Evolutionary conservation across 306 rosid genomes (phyloP).

Genomic region (Dalbergia cultrata): DNA sequence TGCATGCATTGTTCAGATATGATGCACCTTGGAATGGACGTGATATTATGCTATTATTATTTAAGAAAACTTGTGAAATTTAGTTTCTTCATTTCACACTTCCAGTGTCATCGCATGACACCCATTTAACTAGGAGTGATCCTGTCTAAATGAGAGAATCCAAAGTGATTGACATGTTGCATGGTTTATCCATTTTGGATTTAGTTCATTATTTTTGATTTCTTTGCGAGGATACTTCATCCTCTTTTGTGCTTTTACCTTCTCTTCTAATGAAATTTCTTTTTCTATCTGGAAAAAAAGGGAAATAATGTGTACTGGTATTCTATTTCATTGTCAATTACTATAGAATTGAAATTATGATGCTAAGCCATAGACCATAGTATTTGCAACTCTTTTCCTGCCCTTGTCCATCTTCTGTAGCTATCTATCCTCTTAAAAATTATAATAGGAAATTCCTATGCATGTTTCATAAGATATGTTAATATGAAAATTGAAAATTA

Average conservation of each 20-base stretch:
- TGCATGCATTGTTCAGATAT: not conserved
- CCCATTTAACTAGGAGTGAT: not conserved
- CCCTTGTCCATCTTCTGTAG: slow-evolving; percentile 37
- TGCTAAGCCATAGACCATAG: not conserved
- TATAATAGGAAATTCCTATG: not conserved
- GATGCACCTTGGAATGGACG: not conserved
- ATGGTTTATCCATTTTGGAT: not conserved
- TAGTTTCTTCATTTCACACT: not conserved
- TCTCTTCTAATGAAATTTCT: too few relatives aligned
- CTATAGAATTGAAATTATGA: not conserved
- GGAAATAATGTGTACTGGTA: not conserved
- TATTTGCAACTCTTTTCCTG: slow-evolving; percentile 18
- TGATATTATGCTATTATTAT: not conserved
- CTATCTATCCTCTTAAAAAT: slow-evolving; percentile 27
- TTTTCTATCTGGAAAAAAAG: too few relatives aligned
- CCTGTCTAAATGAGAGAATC: not conserved
- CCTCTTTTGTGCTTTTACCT: not conserved
- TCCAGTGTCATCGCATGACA: too few relatives aligned
- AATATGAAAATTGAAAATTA: slow-evolving; percentile 36
- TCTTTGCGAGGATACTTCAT: not conserved
- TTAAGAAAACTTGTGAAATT: not conserved
- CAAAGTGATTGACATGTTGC: not conserved
- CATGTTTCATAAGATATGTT: slow-evolving; percentile 11
- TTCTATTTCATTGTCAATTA: not conserved
- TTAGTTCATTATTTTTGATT: not conserved